Evolutionary conservation across 805 yeast genomes (phyloP).

Genomic region (Metschnikowia arizonensis): DNA sequence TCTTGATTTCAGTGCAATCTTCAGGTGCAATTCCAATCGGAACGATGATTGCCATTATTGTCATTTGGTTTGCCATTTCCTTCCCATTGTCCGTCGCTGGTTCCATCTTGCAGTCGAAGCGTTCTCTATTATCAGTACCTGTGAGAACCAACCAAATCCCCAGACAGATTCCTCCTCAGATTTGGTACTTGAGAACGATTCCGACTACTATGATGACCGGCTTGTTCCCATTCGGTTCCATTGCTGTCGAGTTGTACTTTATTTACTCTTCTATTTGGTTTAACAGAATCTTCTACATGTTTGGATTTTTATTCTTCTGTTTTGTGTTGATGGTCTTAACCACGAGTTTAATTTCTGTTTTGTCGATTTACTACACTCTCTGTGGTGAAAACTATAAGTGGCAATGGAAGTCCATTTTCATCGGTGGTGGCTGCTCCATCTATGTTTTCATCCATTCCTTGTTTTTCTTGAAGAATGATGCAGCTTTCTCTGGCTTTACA

Average conservation of each 20-base stretch:
- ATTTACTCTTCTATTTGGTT: slow-evolving; percentile 91
- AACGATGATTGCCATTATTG: slow-evolving; percentile 74
- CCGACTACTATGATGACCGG: slow-evolving; percentile 77
- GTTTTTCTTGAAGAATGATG: slow-evolving; percentile 60
- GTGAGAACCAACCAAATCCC: slow-evolving; percentile 94
- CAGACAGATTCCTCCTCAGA: slow-evolving; percentile 91
- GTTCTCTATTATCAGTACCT: slow-evolving; percentile 59
- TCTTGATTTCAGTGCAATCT: slow-evolving; percentile 70
- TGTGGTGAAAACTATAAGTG: slow-evolving; percentile 92
- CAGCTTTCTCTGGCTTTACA: slow-evolving; percentile 61
- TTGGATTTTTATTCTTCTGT: slow-evolving; percentile 91
- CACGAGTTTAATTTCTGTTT: slow-evolving; percentile 71
- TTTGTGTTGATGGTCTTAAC: slow-evolving; percentile 78
- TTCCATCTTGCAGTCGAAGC: slow-evolving; percentile 71
- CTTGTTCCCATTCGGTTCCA: slow-evolving; percentile 89
- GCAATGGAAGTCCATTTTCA: slow-evolving; percentile 91
- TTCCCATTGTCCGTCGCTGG: slow-evolving; percentile 82
- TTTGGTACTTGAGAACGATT: slow-evolving; percentile 68
- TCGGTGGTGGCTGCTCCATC: slow-evolving; percentile 84
- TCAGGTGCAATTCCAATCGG: slow-evolving; percentile 96
- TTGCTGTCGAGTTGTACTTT: slow-evolving; percentile 92
- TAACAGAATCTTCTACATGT: slow-evolving; percentile 92
- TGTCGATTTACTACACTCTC: slow-evolving; percentile 77
- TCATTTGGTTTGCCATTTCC: slow-evolving; percentile 82
- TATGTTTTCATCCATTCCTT: slow-evolving; percentile 84